Percentiles rank a stretch among this genome's conserved stretches.
phyloP scores from a whole-genome alignment of 768 basidiomycete species.

The Pulveroboletus ravenelii region DNA sequence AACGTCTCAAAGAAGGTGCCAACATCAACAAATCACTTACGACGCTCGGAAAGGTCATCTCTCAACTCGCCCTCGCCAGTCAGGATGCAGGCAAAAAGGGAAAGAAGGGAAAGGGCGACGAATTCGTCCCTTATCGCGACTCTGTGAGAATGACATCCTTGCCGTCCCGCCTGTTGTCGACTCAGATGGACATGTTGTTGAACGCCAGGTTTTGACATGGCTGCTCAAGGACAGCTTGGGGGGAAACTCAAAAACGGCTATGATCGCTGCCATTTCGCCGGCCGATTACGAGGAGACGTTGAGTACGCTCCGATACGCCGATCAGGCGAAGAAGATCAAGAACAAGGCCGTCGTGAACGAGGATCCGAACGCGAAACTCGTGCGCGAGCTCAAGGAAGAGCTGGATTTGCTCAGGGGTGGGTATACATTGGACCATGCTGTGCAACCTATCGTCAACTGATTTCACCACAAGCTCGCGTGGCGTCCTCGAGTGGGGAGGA shows the following conservation, averaged over 20 bases:
- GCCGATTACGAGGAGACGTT: slow-evolving; percentile 98
- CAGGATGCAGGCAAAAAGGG: slow-evolving; percentile 68
- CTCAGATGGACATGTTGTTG: slow-evolving; percentile 4
- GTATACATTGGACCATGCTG: slow-evolving; percentile 6
- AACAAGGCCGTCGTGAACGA: slow-evolving; percentile 99
- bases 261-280: slow-evolving; percentile 99
- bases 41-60: slow-evolving; percentile 96
- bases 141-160: slow-evolving; percentile 55
- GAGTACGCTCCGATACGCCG: slow-evolving; percentile 94
- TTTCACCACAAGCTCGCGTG: slow-evolving; percentile 58
- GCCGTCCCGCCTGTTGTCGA: neutral
- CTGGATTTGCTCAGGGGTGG: slow-evolving; percentile 84
- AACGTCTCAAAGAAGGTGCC: slow-evolving; percentile 93
- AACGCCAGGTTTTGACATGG: slow-evolving; percentile 86
- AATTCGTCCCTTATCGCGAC: slow-evolving; percentile 96
- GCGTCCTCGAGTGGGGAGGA: slow-evolving; percentile 65
- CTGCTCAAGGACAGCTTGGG: slow-evolving; percentile 96
- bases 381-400: slow-evolving; percentile 98
- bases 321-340: slow-evolving; percentile 99
- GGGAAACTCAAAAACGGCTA: slow-evolving; percentile 96
- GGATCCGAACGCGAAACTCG: slow-evolving; percentile 98
- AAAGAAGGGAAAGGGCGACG: slow-evolving; percentile 85
- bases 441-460: slow-evolving; percentile 4
- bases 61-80: slow-evolving; percentile 68
- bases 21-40: slow-evolving; percentile 99